phyloP scores from a whole-genome alignment of 805 yeast species.

The Metschnikowia drakensbergensis region DNA sequence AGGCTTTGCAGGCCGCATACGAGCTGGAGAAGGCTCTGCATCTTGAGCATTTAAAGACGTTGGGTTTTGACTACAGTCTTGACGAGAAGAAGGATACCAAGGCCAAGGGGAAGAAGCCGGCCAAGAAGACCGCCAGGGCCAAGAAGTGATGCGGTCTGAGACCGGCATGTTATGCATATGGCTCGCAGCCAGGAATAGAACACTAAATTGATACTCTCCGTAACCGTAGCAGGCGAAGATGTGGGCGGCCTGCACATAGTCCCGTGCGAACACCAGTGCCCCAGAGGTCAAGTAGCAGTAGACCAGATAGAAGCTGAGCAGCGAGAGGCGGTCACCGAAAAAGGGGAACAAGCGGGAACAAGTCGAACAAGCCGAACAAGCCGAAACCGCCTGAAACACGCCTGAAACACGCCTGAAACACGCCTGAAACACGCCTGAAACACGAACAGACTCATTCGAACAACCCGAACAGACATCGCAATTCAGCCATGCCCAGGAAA shows the following conservation, averaged over 20 bases:
- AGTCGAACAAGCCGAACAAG: not conserved
- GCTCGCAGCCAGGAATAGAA: not conserved
- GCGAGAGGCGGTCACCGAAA: too few relatives aligned
- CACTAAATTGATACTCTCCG: not conserved
- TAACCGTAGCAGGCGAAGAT: not conserved
- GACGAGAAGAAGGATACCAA: conserved; percentile 7
- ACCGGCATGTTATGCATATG: conserved; percentile 1
- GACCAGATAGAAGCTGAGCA: too few relatives aligned
- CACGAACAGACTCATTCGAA: not conserved
- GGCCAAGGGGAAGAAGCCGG: not conserved
- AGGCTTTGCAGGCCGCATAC: conserved; percentile 45
- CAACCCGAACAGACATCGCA: too few relatives aligned
- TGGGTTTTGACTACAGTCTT: conserved; percentile 17
- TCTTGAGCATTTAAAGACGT: conserved; percentile 43
- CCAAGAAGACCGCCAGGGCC: not conserved
- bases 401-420: not conserved
- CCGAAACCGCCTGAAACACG: not conserved
- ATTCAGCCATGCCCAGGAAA: not conserved
- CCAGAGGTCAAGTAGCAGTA: too few relatives aligned
- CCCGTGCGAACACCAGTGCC: too few relatives aligned
- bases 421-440: not conserved
- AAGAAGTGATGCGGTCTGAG: conserved; percentile 3
- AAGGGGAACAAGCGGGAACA: too few relatives aligned
- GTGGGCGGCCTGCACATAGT: too few relatives aligned
- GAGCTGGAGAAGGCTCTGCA: conserved; percentile 41